Evolutionary conservation across 495 filamentous ascomycete species (phyloP).

Genomic region (Aspergillus saccharolyticus): DNA sequence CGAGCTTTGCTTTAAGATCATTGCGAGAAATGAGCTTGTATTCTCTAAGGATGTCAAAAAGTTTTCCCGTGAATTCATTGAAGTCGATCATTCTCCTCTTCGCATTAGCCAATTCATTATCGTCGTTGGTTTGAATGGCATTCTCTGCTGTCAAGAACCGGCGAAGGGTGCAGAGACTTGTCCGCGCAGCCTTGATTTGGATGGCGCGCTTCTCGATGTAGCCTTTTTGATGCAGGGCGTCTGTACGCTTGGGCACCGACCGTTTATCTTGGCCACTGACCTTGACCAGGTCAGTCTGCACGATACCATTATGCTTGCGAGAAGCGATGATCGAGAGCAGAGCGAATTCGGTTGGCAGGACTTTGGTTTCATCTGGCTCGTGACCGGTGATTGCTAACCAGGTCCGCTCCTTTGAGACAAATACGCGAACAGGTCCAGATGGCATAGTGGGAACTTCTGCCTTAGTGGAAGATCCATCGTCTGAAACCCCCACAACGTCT

Average conservation of each 20-base stretch:
- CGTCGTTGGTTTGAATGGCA: conserved; percentile 9
- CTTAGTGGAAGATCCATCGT: conserved; percentile 5
- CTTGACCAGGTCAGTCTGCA: conserved; percentile 71
- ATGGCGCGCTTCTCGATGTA: conserved; percentile 79
- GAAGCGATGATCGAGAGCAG: conserved; percentile 78
- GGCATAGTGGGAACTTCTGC: neutral
- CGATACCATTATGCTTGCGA: conserved; percentile 61
- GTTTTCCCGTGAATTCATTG: conserved; percentile 34
- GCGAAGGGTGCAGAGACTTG: conserved; percentile 61
- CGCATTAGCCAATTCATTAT: neutral
- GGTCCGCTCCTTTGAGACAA: conserved; percentile 56
- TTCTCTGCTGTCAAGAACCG: conserved; percentile 45
- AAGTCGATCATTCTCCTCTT: conserved; percentile 35
- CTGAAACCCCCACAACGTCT: conserved; percentile 33
- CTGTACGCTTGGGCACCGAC: conserved; percentile 78
- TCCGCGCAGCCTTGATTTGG: conserved; percentile 57
- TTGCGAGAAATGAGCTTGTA: conserved; percentile 45
- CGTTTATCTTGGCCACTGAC: conserved; percentile 83
- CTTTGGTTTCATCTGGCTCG: conserved; percentile 62
- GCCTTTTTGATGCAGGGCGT: conserved; percentile 65
- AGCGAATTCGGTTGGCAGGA: conserved; percentile 64
- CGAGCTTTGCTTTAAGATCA: conserved; percentile 62
- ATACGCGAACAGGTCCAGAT: conserved; percentile 37
- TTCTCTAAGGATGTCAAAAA: conserved; percentile 45
- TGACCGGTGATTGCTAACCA: conserved; percentile 83